Conservation (phyloP, 2,329 filamentous ascomycete species). For the Curvularia eragrostidis region DNA sequence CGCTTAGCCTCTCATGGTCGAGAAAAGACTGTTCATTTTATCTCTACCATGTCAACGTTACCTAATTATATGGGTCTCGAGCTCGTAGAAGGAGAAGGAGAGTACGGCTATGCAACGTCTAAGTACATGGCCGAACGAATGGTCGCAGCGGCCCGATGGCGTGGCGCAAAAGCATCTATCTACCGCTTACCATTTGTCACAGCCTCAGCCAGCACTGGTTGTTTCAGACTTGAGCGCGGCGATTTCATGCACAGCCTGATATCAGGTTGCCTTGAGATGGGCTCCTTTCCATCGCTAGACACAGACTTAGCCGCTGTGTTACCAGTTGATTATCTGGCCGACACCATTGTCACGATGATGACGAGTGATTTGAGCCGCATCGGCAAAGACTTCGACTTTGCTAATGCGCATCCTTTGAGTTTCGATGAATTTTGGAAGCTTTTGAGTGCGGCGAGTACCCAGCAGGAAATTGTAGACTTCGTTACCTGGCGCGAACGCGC, state of each 20-base stretch:
- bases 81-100: neutral
- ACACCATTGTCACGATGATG: neutral
- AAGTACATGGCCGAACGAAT: neutral
- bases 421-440: neutral
- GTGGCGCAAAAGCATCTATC: neutral
- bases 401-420: neutral
- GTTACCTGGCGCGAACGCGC: no score
- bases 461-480: neutral
- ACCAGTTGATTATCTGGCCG: neutral
- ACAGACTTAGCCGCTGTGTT: neutral
- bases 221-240: neutral
- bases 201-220: neutral
- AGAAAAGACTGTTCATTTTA: neutral
- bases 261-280: neutral
- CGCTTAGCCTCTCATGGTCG: neutral
- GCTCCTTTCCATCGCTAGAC: neutral
- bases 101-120: neutral
- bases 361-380: neutral
- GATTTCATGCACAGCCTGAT: neutral
- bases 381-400: neutral
- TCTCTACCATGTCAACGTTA: neutral
- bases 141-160: neutral
- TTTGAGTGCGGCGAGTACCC: neutral
- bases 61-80: neutral
- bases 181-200: slow-evolving; percentile 1